These are phyloP conservation scores for Biancaea sappan DNA, from an alignment of 306 rosid species.

Conservation along the genomic window DNA sequence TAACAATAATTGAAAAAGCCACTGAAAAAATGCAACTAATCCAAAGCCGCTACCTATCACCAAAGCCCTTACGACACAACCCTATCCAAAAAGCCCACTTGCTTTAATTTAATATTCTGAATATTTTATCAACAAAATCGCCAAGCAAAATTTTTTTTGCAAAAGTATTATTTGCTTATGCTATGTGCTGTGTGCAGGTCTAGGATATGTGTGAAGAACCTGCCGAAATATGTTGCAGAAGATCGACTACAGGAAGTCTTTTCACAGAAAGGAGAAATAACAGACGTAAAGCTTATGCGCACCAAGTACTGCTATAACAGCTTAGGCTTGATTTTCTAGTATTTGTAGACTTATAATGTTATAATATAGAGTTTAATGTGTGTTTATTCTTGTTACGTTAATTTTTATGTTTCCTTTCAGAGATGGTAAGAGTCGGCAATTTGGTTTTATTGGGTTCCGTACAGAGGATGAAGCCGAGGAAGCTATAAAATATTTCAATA, in stretches of 20 bases:
- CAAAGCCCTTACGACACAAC: too few relatives aligned
- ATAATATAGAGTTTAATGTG: neutral
- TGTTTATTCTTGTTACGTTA: neutral
- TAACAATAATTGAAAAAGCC: too few relatives aligned
- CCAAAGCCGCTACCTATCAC: too few relatives aligned
- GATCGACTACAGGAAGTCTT: conserved; percentile 62
- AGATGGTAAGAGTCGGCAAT: conserved; percentile 78
- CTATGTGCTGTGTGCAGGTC: conserved; percentile 57
- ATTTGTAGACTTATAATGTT: neutral
- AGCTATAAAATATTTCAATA: conserved; percentile 73
- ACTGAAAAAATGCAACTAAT: too few relatives aligned
- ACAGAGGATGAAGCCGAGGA: conserved; percentile 64
- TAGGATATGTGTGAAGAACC: conserved; percentile 81
- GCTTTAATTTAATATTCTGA: neutral
- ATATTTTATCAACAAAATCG: neutral
- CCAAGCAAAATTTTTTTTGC: neutral
- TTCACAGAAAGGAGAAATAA: conserved; percentile 79
- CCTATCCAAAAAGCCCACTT: too few relatives aligned
- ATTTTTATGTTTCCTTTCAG: conserved; percentile 36
- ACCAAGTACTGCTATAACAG: conserved; percentile 55
- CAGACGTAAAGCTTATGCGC: conserved; percentile 81
- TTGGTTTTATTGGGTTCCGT: conserved; percentile 83
- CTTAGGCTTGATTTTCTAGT: neutral
- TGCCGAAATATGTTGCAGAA: conserved; percentile 64
- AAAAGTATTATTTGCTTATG: conserved; percentile 4